Base-by-base conservation (phyloP, 352 stramenopile genomes). In the Phytophthora sp. region DNA sequence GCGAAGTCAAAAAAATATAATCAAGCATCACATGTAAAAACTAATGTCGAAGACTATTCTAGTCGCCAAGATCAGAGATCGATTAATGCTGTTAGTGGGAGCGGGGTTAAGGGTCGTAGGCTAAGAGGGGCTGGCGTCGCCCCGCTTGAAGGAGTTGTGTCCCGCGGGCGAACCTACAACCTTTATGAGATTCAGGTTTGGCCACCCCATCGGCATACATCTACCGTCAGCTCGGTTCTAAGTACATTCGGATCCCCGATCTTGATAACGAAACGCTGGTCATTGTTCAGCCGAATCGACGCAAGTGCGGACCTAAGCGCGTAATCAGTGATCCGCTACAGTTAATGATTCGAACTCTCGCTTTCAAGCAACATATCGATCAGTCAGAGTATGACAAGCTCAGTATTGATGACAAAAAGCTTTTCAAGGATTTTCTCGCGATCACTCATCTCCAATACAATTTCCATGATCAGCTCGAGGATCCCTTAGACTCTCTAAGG, bases 121-220 rank as follows among this genome's bases (percentile, higher is more conserved):
- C 5, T 35, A 35, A 35, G 15, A 35, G 30, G 30, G 10, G 30
- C 30, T 35, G 30, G 30, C 11, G 30, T 35, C 11, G 30, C 5
- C 11, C 54, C 43, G 15, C 27, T 62, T 4, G 54, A 55, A 55
- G 54, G 54, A 7, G 54, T 49, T 10, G 20, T 42, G 11, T 15
- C 10, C 12, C 54, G 20, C 23, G 44, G 42, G 3, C 37, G 30
- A 52, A 53, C 56, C 3, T 59, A 59, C n/a, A 66, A 63, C 13
- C 43, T 63, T 17, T 55, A 63, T 18, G 54, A 55, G 8, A 63
- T 63, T 12, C 54, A 63, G 54, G 42, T 4, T 52, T 62, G 35
- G 54, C 41, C 2, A 62, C 54, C 12, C 54, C 54, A 41, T 31
- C 13, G 3, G 53, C 53, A n/a, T 61, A 45, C 32, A 31, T 45